Percentiles rank a stretch among this genome's conserved stretches.
Evolutionary conservation across 2,329 filamentous ascomycete species (phyloP).

Genomic region (Fusarium circinatum): DNA sequence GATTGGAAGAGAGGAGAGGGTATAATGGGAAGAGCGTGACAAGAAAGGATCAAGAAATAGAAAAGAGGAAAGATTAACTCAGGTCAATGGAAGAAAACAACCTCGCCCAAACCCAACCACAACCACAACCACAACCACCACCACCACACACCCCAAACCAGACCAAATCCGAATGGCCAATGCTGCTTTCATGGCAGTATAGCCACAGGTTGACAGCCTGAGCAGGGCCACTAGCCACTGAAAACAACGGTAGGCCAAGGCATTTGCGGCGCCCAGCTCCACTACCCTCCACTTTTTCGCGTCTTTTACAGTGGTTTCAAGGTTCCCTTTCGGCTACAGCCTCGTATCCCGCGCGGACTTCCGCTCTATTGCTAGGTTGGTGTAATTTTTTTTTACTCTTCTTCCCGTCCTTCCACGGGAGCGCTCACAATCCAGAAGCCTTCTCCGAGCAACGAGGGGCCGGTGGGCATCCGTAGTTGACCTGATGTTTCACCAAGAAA

Average conservation of each 20-base stretch:
- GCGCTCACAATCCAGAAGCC: constrained; percentile 1
- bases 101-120: constrained; percentile 19
- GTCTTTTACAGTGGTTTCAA: constrained; percentile 37
- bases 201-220: constrained; percentile 36
- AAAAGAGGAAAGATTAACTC: constrained; percentile 24
- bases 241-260: constrained; percentile 21
- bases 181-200: constrained; percentile 27
- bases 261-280: constrained; percentile 32
- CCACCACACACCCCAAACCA: constrained; percentile 11
- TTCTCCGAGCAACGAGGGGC: constrained; percentile 34
- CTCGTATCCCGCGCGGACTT: constrained; percentile 47
- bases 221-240: constrained; percentile 36
- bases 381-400: background rate
- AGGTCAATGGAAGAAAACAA: constrained; percentile 21
- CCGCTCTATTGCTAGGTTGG: constrained; percentile 13
- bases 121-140: constrained; percentile 17
- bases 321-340: constrained; percentile 39
- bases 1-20: constrained; percentile 25
- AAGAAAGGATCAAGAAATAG: constrained; percentile 24
- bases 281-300: constrained; percentile 43
- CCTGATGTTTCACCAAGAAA: background rate
- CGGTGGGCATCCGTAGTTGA: constrained; percentile 26
- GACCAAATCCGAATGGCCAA: constrained; percentile 36
- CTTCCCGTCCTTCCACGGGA: background rate
- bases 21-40: constrained; percentile 27